Evolutionary conservation across 129 eudicot genomes (phyloP).

Genomic region (Centaurea solstitialis): DNA sequence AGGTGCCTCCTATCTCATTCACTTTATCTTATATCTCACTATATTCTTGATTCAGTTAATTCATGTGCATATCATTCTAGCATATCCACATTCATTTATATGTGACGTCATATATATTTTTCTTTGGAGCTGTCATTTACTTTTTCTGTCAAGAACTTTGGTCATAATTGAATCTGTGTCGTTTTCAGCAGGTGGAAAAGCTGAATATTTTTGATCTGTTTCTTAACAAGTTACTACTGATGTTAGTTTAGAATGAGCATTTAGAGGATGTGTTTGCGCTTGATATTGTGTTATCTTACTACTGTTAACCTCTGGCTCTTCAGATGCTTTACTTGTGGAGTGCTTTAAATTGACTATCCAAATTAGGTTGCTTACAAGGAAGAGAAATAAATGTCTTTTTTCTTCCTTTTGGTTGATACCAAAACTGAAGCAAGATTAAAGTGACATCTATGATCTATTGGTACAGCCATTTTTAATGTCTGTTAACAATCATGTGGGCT

Average conservation of each 20-base stretch:
- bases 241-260: background rate
- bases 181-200: background rate
- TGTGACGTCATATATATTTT: background rate
- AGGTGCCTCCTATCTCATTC: constrained; percentile 34
- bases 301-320: background rate
- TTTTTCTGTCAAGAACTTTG: constrained; percentile 1
- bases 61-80: background rate
- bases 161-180: background rate
- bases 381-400: background rate
- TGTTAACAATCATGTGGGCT: too few species aligned
- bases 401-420: background rate
- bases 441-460: background rate
- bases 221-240: background rate
- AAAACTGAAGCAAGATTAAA: background rate
- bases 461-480: background rate
- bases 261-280: background rate
- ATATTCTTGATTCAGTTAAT: background rate
- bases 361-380: background rate
- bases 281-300: background rate
- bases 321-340: background rate
- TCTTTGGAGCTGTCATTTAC: background rate
- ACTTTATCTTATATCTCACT: background rate
- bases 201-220: background rate
- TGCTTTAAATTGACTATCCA: background rate
- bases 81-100: background rate